A percentile compares a stretch with the other conserved stretches of the same genome.
Conservation (phyloP, 208 protist genomes). For the Trypanosomatidae sp. region DNA sequence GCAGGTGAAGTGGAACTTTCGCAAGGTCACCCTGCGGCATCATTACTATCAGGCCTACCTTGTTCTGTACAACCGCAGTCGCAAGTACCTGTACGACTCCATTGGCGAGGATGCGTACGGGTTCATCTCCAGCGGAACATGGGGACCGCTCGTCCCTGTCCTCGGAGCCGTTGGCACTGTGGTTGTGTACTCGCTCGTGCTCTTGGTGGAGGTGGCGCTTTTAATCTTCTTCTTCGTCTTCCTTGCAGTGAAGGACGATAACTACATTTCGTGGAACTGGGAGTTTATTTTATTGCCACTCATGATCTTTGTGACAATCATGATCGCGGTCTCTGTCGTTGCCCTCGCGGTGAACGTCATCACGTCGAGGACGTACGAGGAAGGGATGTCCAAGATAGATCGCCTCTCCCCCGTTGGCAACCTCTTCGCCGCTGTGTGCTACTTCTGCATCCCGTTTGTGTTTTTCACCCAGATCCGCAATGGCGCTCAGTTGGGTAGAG, state of each 20-base stretch:
- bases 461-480: constrained; percentile 36
- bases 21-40: constrained; percentile 85
- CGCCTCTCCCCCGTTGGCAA: constrained; percentile 79
- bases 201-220: constrained; percentile 52
- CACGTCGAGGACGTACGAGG: constrained; percentile 40
- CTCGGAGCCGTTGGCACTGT: constrained; percentile 55
- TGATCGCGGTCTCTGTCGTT: constrained; percentile 42
- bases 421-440: constrained; percentile 57
- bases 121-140: constrained; percentile 84
- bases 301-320: constrained; percentile 49
- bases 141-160: constrained; percentile 75
- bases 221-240: constrained; percentile 76
- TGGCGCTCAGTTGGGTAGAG: constrained; percentile 23
- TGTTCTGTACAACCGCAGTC: constrained; percentile 70
- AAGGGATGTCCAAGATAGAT: constrained; percentile 62
- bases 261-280: constrained; percentile 44
- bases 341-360: constrained; percentile 61
- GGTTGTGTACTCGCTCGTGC: constrained; percentile 59
- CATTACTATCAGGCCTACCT: constrained; percentile 90
- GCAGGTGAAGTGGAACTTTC: constrained; percentile 84
- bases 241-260: constrained; percentile 49
- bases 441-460: constrained; percentile 68
- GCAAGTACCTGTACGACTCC: constrained; percentile 83
- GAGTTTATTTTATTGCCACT: constrained; percentile 48
- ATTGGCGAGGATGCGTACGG: constrained; percentile 80